These are phyloP conservation scores for Coemansia sp. DNA, from an alignment of 192 early-diverging fungal species.

Conservation along the genomic window DNA sequence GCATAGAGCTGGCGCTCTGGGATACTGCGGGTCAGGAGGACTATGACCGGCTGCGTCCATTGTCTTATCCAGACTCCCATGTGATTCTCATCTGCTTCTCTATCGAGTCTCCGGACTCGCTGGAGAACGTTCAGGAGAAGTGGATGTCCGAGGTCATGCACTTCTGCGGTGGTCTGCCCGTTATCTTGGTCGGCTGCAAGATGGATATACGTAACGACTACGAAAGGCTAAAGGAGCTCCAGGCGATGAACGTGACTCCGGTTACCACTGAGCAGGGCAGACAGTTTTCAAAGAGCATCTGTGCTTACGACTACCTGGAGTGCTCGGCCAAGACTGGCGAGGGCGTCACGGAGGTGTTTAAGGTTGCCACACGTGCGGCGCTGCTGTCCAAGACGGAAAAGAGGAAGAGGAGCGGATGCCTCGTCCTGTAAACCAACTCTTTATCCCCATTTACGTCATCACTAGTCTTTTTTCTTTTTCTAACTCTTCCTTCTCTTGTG, in stretches of 20 bases:
- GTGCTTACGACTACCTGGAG: constrained; percentile 77
- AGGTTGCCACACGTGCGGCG: constrained; percentile 71
- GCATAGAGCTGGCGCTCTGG: constrained; percentile 88
- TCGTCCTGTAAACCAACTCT: constrained; percentile 41
- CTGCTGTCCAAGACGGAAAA: constrained; percentile 54
- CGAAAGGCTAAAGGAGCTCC: constrained; percentile 23
- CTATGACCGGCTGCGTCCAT: constrained; percentile 86
- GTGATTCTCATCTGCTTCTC: constrained; percentile 92
- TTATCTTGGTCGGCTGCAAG: constrained; percentile 32
- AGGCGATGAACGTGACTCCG: constrained; percentile 29
- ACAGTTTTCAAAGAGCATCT: constrained; percentile 62
- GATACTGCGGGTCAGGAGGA: constrained; percentile 98
- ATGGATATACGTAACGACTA: constrained; percentile 44
- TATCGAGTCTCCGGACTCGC: constrained; percentile 78
- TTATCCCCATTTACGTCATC: neutral
- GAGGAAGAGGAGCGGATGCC: constrained; percentile 37
- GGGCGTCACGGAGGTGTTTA: constrained; percentile 52
- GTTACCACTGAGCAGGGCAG: constrained; percentile 57
- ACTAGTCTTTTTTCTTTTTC: neutral
- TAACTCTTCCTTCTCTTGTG: neutral
- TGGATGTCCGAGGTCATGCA: constrained; percentile 32
- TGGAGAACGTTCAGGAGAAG: constrained; percentile 69
- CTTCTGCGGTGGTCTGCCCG: constrained; percentile 8
- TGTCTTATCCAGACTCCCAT: constrained; percentile 88
- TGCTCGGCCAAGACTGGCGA: constrained; percentile 63